Conservation (phyloP, 257 asterid genomes). For the Solanum arcanum region DNA sequence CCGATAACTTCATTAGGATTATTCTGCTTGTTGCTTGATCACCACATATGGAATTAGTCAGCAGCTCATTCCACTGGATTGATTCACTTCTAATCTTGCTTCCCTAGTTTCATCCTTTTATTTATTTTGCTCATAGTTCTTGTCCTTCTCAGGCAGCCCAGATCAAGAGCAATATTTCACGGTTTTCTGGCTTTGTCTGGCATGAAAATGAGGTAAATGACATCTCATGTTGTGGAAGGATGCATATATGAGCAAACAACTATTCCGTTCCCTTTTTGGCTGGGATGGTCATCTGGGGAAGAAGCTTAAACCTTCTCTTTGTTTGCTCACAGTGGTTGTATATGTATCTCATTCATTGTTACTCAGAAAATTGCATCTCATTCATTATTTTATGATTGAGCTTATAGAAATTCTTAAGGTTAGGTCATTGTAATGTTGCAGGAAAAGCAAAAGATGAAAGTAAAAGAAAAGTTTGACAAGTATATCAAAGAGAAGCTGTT, state of each 20-base stretch:
- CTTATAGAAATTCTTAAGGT: neutral
- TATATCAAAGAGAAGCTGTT: slow-evolving; percentile 68
- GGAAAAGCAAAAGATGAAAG: slow-evolving; percentile 70
- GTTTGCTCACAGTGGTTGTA: neutral
- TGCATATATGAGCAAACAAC: neutral
- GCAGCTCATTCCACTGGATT: neutral
- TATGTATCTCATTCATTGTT: neutral
- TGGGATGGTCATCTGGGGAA: neutral
- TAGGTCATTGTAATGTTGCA: slow-evolving; percentile 11
- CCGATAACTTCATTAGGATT: neutral
- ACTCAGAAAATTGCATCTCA: neutral
- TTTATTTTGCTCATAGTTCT: slow-evolving; percentile 1
- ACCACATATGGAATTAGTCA: neutral
- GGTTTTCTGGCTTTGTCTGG: slow-evolving; percentile 94
- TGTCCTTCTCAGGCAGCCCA: slow-evolving; percentile 61
- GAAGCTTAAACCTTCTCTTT: neutral
- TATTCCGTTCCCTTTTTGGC: neutral
- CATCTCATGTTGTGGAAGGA: neutral
- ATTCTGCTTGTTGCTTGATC: neutral
- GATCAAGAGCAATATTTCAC: slow-evolving; percentile 58
- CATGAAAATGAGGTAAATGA: slow-evolving; percentile 64
- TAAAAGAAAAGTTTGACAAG: slow-evolving; percentile 87
- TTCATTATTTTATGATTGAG: neutral
- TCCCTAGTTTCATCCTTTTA: neutral
- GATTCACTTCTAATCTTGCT: neutral